Base-by-base conservation (phyloP, 257 asterid genomes). In the Avicennia marina region DNA sequence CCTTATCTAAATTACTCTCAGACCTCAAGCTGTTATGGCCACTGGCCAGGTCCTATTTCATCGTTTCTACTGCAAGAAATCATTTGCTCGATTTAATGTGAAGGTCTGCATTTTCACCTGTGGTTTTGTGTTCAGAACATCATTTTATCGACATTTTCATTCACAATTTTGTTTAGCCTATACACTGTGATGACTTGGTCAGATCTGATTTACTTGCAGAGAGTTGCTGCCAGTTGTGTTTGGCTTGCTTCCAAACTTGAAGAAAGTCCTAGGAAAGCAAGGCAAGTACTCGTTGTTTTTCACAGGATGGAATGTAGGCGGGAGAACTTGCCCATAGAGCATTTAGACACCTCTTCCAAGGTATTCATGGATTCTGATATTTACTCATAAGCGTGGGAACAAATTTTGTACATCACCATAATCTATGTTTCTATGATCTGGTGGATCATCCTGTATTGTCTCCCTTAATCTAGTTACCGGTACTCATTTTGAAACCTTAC, bases 171-270 rank as follows among this genome's bases (percentile, higher is more conserved):
- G 18, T 33, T 21, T 36, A 20, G 53, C 47, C 56, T 39, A 50
- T 55, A 56, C 60, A 41, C 22, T 63, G 4, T 26, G 24, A 57
- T 71, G 75, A 72, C 6, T 13, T 33, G 42, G 26, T 47, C 39
- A 15, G n/a, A 45, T 59, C 53, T 43, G 32, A 12, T 43, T 66
- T 67, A 25, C 51, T 58, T 40, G 38, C 72, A 91, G 98, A 81
- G 90, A 78, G 95, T 93, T 64, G 96, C 98, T 53, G 97, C 97
- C 29, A 89, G 97, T 69, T 93, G 98, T 74, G 88, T 89, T 46
- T 89, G 98, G 98, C 96, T 89, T 78, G 98, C 97, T 41, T 86
- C 98, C 36, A 93, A 89, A 73, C 98, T 93, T n/a, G 98, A 86
- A 73, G 96, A 93, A 70, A 71, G 89, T 68, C 97, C 95, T 26